Evolutionary conservation across 805 yeast genomes (phyloP), one percentile per base, ranked within the genome.

Genomic region (Saturnispora mendoncae): DNA sequence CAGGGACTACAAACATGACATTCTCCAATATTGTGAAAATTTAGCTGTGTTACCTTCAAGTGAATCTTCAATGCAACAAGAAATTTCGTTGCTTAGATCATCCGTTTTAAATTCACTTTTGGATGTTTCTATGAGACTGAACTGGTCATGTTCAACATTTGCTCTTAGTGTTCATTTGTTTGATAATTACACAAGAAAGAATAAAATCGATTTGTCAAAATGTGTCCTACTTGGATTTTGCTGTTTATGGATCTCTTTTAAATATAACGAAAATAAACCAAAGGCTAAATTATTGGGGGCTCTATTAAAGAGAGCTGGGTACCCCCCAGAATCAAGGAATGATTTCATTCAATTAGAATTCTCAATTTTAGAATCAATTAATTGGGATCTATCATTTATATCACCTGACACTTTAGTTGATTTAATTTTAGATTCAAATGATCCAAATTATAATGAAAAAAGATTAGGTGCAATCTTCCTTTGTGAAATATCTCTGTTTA

Each of bases 391-490:
- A 28, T 69, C 75, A 38, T 64, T 70, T 26, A 76, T 84, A 19
- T 76, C 84, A 3, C 71, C 75, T 49, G 87, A 80, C 57, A 62
- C 72, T 10, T 78, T 78, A 51, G 64, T 80, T 43, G 85, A 81
- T 51, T 57, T 80, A 39, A 68, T 67, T 50, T 57, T 79, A 23
- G 51, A 50, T 42, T 50, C 50, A 19, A 46, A 52, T 28, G 54
- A 54, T 39, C 60, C 58, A 40, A 63, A 61, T 46, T 52, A 66
- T 30, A 63, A 68, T 46, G 75, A 72, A 43, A 61, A 79, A 46
- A 76, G 72, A 51, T 59, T 68, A 36, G 74, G 80, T 44, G 68
- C 84, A 13, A 61, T 74, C 45, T 76, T 76, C 61, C 57, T 81
- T 34, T 78, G 86, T 52, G 87, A 81, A 54, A 62, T 80, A 51